A percentile compares a stretch with the other conserved stretches of the same genome.
phyloP scores from a whole-genome alignment of 495 filamentous ascomycete species.

The Penicillium psychrofluorescens region DNA sequence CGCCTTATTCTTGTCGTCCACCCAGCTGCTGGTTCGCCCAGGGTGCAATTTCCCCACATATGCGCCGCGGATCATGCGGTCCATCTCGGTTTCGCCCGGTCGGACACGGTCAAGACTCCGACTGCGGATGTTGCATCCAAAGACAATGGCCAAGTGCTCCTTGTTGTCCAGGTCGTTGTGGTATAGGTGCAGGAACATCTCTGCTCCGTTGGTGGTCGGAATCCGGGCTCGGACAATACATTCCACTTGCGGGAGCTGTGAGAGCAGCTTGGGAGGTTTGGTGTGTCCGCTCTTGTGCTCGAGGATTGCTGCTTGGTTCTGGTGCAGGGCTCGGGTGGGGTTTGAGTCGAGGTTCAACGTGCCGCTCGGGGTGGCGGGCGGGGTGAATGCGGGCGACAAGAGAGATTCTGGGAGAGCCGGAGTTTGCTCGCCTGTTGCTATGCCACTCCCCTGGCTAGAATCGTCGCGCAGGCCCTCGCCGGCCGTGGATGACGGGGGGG shows the following conservation, averaged over 20 bases:
- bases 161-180: constrained; percentile 88
- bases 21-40: constrained; percentile 65
- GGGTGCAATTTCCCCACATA: constrained; percentile 86
- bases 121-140: constrained; percentile 77
- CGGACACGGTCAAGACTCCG: constrained; percentile 68
- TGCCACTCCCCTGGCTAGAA: constrained; percentile 14
- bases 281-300: constrained; percentile 31
- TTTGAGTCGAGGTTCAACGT: constrained; percentile 36
- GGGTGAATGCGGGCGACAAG: constrained; percentile 72
- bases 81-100: constrained; percentile 89
- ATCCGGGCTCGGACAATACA: constrained; percentile 82
- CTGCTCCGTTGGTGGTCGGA: constrained; percentile 77
- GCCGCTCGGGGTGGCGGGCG: constrained; percentile 64
- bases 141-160: constrained; percentile 97
- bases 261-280: constrained; percentile 60
- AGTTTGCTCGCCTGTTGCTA: constrained; percentile 20
- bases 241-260: constrained; percentile 63
- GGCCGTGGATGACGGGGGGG: constrained; percentile 11
- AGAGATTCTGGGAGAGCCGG: constrained; percentile 45
- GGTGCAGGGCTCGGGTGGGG: constrained; percentile 31
- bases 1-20: constrained; percentile 26
- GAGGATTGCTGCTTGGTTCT: constrained; percentile 19
- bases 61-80: constrained; percentile 90
- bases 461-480: constrained; percentile 13
- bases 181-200: constrained; percentile 97